A percentile compares a stretch with the other conserved stretches of the same genome.
Evolutionary conservation across 805 yeast species (phyloP).

Genomic region (Yarrowia sp.): DNA sequence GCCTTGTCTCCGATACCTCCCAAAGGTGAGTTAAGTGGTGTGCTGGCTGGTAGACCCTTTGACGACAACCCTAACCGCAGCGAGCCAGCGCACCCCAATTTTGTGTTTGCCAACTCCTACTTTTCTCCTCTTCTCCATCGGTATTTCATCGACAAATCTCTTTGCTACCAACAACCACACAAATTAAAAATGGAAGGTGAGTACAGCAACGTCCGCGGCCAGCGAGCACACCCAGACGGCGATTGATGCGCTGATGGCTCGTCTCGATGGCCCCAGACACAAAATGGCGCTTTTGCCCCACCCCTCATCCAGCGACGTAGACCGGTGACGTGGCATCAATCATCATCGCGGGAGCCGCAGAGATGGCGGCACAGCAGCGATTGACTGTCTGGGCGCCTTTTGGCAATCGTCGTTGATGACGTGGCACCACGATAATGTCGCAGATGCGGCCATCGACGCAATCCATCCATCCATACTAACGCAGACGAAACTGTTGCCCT

Average conservation of each 20-base stretch:
- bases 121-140: conserved; percentile 28
- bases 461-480: conserved; percentile 19
- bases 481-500: conserved; percentile 42
- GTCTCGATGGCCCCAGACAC: not conserved
- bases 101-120: conserved; percentile 28
- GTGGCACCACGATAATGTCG: conserved; percentile 22
- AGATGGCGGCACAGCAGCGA: too few relatives aligned
- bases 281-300: conserved; percentile 8
- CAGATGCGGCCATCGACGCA: not conserved
- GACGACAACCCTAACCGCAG: conserved; percentile 18
- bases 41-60: not conserved
- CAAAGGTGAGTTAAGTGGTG: not conserved
- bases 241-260: too few relatives aligned
- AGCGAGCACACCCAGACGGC: too few relatives aligned
- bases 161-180: conserved; percentile 26
- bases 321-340: too few relatives aligned
- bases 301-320: too few relatives aligned
- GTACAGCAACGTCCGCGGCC: conserved; percentile 25
- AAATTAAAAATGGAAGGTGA: conserved; percentile 31
- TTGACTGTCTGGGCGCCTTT: too few relatives aligned
- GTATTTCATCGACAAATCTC: conserved; percentile 27
- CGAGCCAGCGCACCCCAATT: conserved; percentile 25
- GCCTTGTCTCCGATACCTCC: conserved; percentile 24
- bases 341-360: too few relatives aligned
- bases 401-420: too few relatives aligned